These are phyloP conservation scores for Taxawa tesnikishii DNA, from an alignment of 2,329 filamentous ascomycete species.

Conservation along the genomic window DNA sequence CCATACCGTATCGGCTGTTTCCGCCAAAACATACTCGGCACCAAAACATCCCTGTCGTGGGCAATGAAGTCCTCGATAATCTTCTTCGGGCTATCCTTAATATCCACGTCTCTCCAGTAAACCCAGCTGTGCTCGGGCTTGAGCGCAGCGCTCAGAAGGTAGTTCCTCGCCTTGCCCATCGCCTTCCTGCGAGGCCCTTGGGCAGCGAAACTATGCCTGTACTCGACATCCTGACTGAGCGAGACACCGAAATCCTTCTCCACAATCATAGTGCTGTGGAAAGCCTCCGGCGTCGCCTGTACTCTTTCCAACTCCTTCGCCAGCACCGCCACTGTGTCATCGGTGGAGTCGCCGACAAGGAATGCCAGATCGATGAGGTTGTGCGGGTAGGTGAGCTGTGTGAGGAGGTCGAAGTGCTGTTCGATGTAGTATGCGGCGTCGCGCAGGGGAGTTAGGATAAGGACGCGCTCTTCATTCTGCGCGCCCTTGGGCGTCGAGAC, in stretches of 20 bases:
- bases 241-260: conserved; percentile 80
- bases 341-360: conserved; percentile 79
- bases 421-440: conserved; percentile 72
- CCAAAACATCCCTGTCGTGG: conserved; percentile 83
- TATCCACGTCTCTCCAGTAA: conserved; percentile 97
- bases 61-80: conserved; percentile 94
- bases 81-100: conserved; percentile 73
- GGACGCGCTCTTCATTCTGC: conserved; percentile 70
- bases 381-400: conserved; percentile 85
- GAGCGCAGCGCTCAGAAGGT: conserved; percentile 68
- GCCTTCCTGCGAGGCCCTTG: conserved; percentile 84
- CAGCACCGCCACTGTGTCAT: conserved; percentile 83
- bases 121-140: conserved; percentile 97
- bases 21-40: conserved; percentile 76
- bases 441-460: conserved; percentile 86
- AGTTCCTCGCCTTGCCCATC: conserved; percentile 86
- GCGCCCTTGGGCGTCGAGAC: conserved; percentile 68
- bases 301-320: conserved; percentile 76
- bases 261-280: conserved; percentile 72
- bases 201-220: conserved; percentile 74
- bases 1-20: no score
- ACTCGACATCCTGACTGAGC: conserved; percentile 65
- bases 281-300: conserved; percentile 69
- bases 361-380: conserved; percentile 91
- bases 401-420: conserved; percentile 88